Conservation (phyloP, 1,139 yeast genomes). For the Geotrichum europaeum region DNA sequence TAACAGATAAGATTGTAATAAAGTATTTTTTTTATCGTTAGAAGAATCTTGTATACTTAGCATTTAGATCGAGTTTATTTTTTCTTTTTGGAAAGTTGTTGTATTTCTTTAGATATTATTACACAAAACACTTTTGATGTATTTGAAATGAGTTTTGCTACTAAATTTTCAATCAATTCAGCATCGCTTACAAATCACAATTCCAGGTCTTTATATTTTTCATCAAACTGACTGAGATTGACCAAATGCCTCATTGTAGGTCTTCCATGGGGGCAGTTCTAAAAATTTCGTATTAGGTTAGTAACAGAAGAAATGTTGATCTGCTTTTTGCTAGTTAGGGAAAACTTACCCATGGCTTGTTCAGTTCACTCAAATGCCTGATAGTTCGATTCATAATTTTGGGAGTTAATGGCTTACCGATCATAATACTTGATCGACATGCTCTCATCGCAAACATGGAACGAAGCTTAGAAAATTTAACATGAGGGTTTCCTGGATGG, state of each 20-base stretch:
- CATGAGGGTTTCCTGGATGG: slow-evolving; percentile 33
- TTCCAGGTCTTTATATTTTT: not conserved
- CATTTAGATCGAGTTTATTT: too few species aligned
- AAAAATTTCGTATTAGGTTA: not conserved
- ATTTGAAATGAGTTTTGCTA: too few species aligned
- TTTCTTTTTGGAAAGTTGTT: too few species aligned
- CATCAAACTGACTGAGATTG: slow-evolving; percentile 36
- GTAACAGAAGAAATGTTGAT: not conserved
- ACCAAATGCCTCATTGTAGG: slow-evolving; percentile 91
- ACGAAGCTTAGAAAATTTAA: slow-evolving; percentile 72
- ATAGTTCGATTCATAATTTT: slow-evolving; percentile 65
- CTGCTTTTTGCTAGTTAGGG: not conserved
- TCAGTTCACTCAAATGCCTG: slow-evolving; percentile 57
- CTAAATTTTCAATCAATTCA: too few species aligned
- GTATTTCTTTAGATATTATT: too few species aligned
- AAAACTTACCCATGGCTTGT: slow-evolving; percentile 69
- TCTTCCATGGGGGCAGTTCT: slow-evolving; percentile 94
- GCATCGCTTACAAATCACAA: not conserved
- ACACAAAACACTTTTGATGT: too few species aligned
- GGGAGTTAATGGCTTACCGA: slow-evolving; percentile 62
- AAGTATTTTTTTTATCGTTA: too few species aligned
- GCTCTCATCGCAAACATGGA: slow-evolving; percentile 91
- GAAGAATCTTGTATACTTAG: too few species aligned
- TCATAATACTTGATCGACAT: slow-evolving; percentile 89
- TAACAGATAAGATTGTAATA: too few species aligned